Evolutionary conservation across 139 green algal species (phyloP).

Genomic region (Desmodesmus armatus): DNA sequence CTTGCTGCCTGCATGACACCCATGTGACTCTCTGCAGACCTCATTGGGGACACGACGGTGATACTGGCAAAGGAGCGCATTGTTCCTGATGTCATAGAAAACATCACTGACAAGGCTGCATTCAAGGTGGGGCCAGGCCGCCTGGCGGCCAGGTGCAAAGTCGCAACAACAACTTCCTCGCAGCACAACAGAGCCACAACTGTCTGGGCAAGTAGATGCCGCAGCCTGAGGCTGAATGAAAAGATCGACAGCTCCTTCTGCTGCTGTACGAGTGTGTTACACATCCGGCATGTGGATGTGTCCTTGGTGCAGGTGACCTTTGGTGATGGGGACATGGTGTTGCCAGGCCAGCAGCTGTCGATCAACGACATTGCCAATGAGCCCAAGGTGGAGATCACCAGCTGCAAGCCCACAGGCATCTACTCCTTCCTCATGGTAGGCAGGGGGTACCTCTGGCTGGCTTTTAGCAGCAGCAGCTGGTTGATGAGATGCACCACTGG

Average conservation of each 20-base stretch:
- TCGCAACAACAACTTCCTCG: no score
- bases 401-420: background rate
- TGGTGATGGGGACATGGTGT: background rate
- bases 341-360: background rate
- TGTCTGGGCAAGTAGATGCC: background rate
- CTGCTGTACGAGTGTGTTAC: no score
- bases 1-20: background rate
- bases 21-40: background rate
- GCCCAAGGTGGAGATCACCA: constrained; percentile 18
- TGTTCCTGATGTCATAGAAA: constrained; percentile 11
- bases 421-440: constrained; percentile 24
- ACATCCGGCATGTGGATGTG: background rate
- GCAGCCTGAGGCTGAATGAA: no score
- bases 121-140: no score
- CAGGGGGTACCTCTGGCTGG: no score
- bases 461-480: no score
- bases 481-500: no score
- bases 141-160: no score
- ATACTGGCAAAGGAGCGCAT: background rate
- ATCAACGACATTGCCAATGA: constrained; percentile 33
- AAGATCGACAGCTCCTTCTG: constrained; percentile 9
- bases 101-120: constrained; percentile 5
- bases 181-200: no score
- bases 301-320: background rate
- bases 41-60: background rate